Evolutionary conservation across 441 rosid genomes (phyloP), one percentile per base, ranked within the genome.

Genomic region (Aleurites moluccanus): DNA sequence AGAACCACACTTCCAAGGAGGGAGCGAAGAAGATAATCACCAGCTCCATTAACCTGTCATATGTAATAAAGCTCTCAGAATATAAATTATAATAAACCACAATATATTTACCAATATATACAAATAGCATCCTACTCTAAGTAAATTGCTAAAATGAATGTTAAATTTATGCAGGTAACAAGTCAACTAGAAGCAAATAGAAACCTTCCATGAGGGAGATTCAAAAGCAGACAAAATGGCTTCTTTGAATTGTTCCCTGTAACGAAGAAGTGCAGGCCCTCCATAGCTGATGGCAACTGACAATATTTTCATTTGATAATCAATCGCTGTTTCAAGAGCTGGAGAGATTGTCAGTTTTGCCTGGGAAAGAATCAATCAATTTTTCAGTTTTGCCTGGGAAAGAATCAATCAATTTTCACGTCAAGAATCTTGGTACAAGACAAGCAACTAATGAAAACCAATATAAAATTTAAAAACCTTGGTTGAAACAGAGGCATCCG

Each of bases 131-230:
- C 69, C 44, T 20, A 50, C n/a, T 35, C 60, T 8, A 52, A 67
- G 53, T 50, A 44, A n/a, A 30, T 18, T 21, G 23, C 42, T 8
- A 11, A 45, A 44, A 35, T 49, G 67, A 75, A 72, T 64, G 16
- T 23, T 23, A 49, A n/a, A 40, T 70, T 49, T 55, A 35, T 47
- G 61, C 67, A 73, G 67, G 27, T 21, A 75, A 63, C 49, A 83
- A 70, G 74, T 72, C 45, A 80, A 66, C 45, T 62, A 67, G 45
- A 72, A 69, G 56, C 61, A 28, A 56, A 77, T 52, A 63, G 56
- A 80, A 84, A 94, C 99, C 99, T 94, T 96, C 99, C 98, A 96
- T 74, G 98, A 92, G 47, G 98, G 96, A 73, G 92, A 91, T 78
- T 96, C 96, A 82, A 96, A 94, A 73, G 98, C 98, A 79, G 91